Evolutionary conservation across 176 grass and related monocot species (phyloP).

Genomic region (Pontederia paniculata): DNA sequence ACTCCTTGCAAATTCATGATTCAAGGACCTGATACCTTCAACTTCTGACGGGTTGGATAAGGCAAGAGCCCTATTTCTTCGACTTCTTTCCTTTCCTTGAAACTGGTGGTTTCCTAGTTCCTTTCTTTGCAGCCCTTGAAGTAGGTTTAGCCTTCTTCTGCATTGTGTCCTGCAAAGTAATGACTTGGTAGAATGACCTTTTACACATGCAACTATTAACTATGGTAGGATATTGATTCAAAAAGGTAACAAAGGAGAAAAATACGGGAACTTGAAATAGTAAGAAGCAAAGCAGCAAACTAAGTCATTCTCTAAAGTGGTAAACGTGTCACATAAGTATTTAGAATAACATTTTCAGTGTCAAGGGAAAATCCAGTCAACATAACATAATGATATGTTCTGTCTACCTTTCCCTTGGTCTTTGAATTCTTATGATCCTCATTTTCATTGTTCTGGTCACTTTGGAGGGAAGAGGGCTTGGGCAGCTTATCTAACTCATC

Average conservation of each 20-base stretch:
- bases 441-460: slow-evolving; percentile 61
- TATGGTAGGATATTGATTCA: neutral
- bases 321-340: neutral
- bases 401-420: slow-evolving; percentile 53
- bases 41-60: too few relatives aligned
- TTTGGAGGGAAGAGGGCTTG: slow-evolving; percentile 36
- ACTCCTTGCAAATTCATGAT: too few relatives aligned
- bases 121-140: slow-evolving; percentile 40
- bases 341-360: neutral
- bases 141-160: slow-evolving; percentile 66
- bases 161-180: slow-evolving; percentile 25
- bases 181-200: slow-evolving; percentile 4
- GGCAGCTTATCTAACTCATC: slow-evolving; percentile 48
- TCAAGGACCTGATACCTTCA: too few relatives aligned
- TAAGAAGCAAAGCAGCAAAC: too few relatives aligned
- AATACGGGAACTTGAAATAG: too few relatives aligned
- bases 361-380: slow-evolving; percentile 4
- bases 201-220: neutral
- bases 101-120: slow-evolving; percentile 37
- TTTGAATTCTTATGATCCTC: slow-evolving; percentile 41
- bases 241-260: neutral
- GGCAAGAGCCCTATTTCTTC: slow-evolving; percentile 34
- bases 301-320: too few relatives aligned
- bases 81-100: slow-evolving; percentile 55
- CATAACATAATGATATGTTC: slow-evolving; percentile 26